Conservation (phyloP, 2,329 filamentous ascomycete species). For the Colletotrichum sp. region DNA sequence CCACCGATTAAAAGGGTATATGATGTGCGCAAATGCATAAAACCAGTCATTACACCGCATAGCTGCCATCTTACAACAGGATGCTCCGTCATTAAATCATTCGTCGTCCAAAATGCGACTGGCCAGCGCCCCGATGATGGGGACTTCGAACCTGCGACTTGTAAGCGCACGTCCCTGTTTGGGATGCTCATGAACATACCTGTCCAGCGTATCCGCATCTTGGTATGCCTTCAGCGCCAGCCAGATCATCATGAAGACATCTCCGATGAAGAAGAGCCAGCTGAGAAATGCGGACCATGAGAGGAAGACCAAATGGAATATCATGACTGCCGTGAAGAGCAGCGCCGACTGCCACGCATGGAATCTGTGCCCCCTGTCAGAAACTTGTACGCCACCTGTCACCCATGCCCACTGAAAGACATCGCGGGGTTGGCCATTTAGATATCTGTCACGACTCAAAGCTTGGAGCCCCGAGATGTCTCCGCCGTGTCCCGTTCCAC, state of each 20-base stretch:
- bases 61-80: neutral
- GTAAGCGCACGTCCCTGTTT: conserved; percentile 44
- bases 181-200: conserved; percentile 43
- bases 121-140: conserved; percentile 83
- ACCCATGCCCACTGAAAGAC: neutral
- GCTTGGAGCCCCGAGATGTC: neutral
- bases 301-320: conserved; percentile 80
- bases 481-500: conserved; percentile 27
- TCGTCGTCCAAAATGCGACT: conserved; percentile 93
- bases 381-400: neutral
- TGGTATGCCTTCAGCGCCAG: conserved; percentile 81
- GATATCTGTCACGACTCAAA: neutral
- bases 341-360: conserved; percentile 95
- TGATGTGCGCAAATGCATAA: conserved; percentile 5
- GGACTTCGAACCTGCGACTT: conserved; percentile 75
- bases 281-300: conserved; percentile 84
- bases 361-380: conserved; percentile 61
- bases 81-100: conserved; percentile 14
- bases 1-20: conserved; percentile 21
- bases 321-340: conserved; percentile 75
- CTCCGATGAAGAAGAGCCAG: conserved; percentile 80
- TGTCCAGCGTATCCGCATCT: conserved; percentile 74
- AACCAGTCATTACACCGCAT: conserved; percentile 2
- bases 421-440: neutral
- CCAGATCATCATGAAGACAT: conserved; percentile 78